A percentile compares a stretch with the other conserved stretches of the same genome.
Evolutionary conservation across 495 filamentous ascomycete genomes (phyloP).

Genomic region (Talaromyces adpressus): DNA sequence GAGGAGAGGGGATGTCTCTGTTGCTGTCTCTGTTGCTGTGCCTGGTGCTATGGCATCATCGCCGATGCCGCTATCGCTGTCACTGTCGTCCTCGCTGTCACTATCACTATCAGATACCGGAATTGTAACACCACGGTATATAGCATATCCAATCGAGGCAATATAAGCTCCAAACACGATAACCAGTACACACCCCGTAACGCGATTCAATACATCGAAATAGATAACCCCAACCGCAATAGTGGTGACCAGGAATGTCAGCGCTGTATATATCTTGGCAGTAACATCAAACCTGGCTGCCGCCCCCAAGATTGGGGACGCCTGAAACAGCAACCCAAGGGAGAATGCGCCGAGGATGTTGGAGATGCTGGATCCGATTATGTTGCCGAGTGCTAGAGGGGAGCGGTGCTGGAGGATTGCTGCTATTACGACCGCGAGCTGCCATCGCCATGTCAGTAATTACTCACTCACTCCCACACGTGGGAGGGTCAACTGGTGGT

Average conservation of each 20-base stretch:
- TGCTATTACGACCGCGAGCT: slow-evolving; percentile 48
- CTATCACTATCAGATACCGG: slow-evolving; percentile 30
- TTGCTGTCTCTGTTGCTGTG: slow-evolving; percentile 5
- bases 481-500: too few relatives aligned
- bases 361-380: slow-evolving; percentile 48
- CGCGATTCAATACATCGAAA: slow-evolving; percentile 19
- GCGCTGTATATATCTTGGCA: slow-evolving; percentile 38
- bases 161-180: slow-evolving; percentile 40
- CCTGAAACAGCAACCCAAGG: slow-evolving; percentile 39
- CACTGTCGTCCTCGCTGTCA: slow-evolving; percentile 16
- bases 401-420: slow-evolving; percentile 37
- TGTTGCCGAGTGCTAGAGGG: slow-evolving; percentile 47
- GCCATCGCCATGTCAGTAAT: slow-evolving; percentile 1
- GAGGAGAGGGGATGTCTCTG: slow-evolving; percentile 16
- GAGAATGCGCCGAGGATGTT: slow-evolving; percentile 53
- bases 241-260: slow-evolving; percentile 32
- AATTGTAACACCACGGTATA: slow-evolving; percentile 34
- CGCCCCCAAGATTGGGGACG: not conserved
- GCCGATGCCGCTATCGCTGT: slow-evolving; percentile 6
- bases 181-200: slow-evolving; percentile 33
- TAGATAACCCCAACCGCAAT: slow-evolving; percentile 25
- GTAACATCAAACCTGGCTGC: slow-evolving; percentile 30
- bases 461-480: not conserved
- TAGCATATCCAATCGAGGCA: slow-evolving; percentile 34
- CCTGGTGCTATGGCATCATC: slow-evolving; percentile 7